Evolutionary conservation across 495 filamentous ascomycete genomes (phyloP).

Genomic region (Lasiosphaeriaceae sp.): DNA sequence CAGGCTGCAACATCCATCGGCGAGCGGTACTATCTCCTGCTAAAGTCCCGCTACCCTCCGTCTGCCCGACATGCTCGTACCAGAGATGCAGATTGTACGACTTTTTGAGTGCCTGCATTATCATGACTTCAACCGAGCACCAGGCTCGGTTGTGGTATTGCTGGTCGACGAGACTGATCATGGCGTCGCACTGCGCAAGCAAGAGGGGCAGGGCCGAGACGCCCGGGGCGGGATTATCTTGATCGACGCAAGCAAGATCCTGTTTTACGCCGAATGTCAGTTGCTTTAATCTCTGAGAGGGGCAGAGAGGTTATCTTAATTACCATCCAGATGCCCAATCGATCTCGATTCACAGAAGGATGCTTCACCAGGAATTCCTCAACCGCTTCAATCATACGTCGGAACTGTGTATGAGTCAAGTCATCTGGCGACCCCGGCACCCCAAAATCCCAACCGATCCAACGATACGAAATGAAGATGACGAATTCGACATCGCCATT

Average conservation of each 20-base stretch:
- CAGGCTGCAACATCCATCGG: too few relatives aligned
- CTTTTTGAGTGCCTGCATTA: slow-evolving; percentile 15
- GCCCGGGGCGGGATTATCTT: slow-evolving; percentile 18
- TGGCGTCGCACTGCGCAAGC: slow-evolving; percentile 22
- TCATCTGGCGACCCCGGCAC: too few relatives aligned
- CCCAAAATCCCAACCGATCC: too few relatives aligned
- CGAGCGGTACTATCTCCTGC: too few relatives aligned
- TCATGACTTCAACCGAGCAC: slow-evolving; percentile 22
- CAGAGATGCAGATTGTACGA: slow-evolving; percentile 16
- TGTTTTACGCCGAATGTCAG: not conserved
- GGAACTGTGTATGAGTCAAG: too few relatives aligned
- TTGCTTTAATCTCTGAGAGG: too few relatives aligned
- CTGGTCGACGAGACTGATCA: slow-evolving; percentile 20
- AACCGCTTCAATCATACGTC: too few relatives aligned
- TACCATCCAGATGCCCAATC: slow-evolving; percentile 12
- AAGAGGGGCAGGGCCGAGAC: slow-evolving; percentile 23
- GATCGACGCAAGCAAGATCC: slow-evolving; percentile 26
- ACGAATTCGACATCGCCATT: too few relatives aligned
- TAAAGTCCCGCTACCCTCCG: not conserved
- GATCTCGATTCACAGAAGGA: too few relatives aligned
- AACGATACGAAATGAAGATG: too few relatives aligned
- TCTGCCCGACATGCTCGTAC: slow-evolving; percentile 22
- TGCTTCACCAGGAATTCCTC: too few relatives aligned
- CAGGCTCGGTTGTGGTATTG: slow-evolving; percentile 16
- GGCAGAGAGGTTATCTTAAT: not conserved